phyloP scores from a whole-genome alignment of 148 eudicot species.

The Pharnaceum exiguum region DNA sequence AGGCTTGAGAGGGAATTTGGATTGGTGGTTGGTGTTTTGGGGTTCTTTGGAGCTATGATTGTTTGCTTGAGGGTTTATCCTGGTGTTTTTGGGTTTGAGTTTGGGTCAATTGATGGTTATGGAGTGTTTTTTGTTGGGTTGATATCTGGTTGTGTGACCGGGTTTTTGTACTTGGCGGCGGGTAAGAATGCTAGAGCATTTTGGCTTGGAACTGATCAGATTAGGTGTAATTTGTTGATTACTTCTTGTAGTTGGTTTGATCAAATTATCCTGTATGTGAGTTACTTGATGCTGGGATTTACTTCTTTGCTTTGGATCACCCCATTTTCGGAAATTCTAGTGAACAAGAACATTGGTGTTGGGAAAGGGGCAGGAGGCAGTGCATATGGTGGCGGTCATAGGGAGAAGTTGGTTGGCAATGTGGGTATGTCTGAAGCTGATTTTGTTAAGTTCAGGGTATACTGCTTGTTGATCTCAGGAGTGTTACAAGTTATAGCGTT shows the following conservation, averaged over 20 bases:
- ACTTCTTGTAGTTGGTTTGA: constrained; percentile 73
- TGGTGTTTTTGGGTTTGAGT: constrained; percentile 50
- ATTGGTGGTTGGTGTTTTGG: constrained; percentile 44
- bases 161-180: constrained; percentile 63
- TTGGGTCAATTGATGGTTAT: constrained; percentile 53
- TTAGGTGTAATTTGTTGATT: constrained; percentile 67
- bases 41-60: constrained; percentile 44
- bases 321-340: constrained; percentile 57
- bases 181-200: constrained; percentile 69
- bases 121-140: constrained; percentile 44
- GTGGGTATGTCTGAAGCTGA: constrained; percentile 59
- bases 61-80: constrained; percentile 48
- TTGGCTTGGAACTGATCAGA: constrained; percentile 99
- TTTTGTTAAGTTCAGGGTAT: constrained; percentile 51
- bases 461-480: constrained; percentile 57
- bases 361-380: constrained; percentile 4
- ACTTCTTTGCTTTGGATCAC: constrained; percentile 82
- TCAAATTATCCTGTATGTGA: constrained; percentile 56
- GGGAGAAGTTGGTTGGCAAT: constrained; percentile 46
- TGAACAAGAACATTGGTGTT: constrained; percentile 29
- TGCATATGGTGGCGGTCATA: constrained; percentile 12
- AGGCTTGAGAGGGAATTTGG: constrained; percentile 65
- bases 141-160: constrained; percentile 51
- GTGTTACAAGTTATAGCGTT: constrained; percentile 48
- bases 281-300: constrained; percentile 41